phyloP scores from a whole-genome alignment of 768 basidiomycete species.

The Suillus plorans region DNA sequence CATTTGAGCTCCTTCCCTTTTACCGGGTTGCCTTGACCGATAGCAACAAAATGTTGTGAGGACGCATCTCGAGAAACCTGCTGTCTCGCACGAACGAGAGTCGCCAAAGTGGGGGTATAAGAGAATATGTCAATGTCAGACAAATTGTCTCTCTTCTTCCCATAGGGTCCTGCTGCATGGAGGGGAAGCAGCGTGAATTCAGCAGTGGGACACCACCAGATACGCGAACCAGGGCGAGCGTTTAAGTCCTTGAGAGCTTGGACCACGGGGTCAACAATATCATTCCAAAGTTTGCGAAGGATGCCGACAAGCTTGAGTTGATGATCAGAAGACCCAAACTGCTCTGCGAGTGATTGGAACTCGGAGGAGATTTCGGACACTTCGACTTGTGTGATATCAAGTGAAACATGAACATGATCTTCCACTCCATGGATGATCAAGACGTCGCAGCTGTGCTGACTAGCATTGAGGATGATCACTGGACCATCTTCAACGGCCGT shows the following conservation, averaged over 20 bases:
- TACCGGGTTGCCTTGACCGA: not conserved
- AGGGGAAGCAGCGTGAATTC: not conserved
- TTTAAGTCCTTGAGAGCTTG: not conserved
- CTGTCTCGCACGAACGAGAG: not conserved
- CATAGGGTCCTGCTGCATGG: not conserved
- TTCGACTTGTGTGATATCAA: not conserved
- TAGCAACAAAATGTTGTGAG: not conserved
- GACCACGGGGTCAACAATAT: too few relatives aligned
- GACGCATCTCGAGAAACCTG: not conserved
- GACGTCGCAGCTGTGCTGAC: not conserved
- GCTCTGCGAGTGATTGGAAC: not conserved
- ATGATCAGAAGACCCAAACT: not conserved
- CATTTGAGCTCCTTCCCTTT: not conserved
- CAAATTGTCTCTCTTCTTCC: not conserved
- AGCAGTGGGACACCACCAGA: not conserved
- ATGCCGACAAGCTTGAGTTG: not conserved
- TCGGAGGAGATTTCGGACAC: not conserved
- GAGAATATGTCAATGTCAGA: not conserved
- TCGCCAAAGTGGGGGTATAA: not conserved
- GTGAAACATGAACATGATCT: not conserved
- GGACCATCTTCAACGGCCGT: not conserved
- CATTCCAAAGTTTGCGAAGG: not conserved
- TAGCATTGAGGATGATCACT: not conserved
- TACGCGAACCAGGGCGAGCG: not conserved
- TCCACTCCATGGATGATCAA: not conserved